These are phyloP conservation scores for Pyrus communis DNA, from an alignment of 306 rosid genomes.

Conservation along the genomic window DNA sequence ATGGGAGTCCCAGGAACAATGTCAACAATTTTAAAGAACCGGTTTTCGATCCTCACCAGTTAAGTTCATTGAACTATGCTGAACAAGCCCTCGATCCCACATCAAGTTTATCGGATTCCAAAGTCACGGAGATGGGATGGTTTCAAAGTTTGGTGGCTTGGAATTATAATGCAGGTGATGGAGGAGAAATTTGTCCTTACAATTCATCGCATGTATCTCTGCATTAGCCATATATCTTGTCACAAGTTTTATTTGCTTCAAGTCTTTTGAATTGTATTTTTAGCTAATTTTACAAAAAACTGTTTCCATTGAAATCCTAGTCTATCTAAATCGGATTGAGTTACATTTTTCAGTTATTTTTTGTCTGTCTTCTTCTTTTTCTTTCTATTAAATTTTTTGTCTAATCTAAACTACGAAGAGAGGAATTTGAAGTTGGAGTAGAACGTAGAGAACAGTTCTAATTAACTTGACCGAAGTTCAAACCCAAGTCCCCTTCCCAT, in stretches of 20 bases:
- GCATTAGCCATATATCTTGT: not conserved
- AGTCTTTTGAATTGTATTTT: not conserved
- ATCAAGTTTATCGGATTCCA: not conserved
- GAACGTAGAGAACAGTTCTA: too few species aligned
- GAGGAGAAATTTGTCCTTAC: constrained; percentile 1
- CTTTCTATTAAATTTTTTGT: too few species aligned
- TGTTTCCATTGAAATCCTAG: too few species aligned
- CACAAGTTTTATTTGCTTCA: not conserved
- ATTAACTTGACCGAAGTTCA: too few species aligned
- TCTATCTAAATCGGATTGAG: too few species aligned
- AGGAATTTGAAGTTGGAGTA: too few species aligned
- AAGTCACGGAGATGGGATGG: constrained; percentile 3
- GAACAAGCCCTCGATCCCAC: constrained; percentile 3
- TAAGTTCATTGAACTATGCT: not conserved
- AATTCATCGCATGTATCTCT: not conserved
- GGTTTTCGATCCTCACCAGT: constrained; percentile 3
- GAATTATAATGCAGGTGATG: constrained; percentile 9
- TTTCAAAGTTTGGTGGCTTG: constrained; percentile 11
- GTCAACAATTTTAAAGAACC: constrained; percentile 3
- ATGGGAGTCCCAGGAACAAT: not conserved
- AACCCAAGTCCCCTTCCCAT: too few species aligned
- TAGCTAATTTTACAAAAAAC: too few species aligned
- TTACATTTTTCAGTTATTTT: too few species aligned
- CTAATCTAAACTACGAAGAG: too few species aligned
- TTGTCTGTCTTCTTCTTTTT: too few species aligned